These are phyloP conservation scores for Rhododendron williamsianum DNA, from an alignment of 148 eudicot species.

Conservation along the genomic window DNA sequence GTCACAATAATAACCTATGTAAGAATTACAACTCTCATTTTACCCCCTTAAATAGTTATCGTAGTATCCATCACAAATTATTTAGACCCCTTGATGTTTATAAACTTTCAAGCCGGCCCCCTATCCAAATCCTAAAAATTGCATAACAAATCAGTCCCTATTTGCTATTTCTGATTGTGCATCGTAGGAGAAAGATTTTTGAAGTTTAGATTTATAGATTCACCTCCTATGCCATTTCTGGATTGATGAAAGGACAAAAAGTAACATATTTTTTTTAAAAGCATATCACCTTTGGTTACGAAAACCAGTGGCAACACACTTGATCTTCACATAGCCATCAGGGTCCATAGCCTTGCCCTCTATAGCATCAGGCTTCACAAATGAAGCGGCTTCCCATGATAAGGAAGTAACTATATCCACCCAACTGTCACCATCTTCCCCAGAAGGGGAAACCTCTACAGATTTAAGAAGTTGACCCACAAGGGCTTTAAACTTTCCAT, in stretches of 20 bases:
- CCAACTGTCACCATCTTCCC: conserved; percentile 51
- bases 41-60: background rate
- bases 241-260: background rate
- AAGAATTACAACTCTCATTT: background rate
- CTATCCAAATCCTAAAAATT: background rate
- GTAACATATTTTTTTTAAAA: background rate
- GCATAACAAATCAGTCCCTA: background rate
- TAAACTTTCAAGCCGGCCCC: background rate
- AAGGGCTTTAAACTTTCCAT: conserved; percentile 74
- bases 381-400: conserved; percentile 84
- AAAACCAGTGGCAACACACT: conserved; percentile 79
- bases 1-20: background rate
- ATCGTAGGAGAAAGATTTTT: background rate
- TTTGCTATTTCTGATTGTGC: background rate
- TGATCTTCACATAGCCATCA: conserved; percentile 80
- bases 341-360: conserved; percentile 91
- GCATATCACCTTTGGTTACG: conserved; percentile 52
- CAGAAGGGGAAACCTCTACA: conserved; percentile 39
- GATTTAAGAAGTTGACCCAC: conserved; percentile 64
- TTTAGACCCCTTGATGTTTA: background rate
- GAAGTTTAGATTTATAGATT: background rate
- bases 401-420: conserved; percentile 70
- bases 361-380: conserved; percentile 61
- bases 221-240: background rate
- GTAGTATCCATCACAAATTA: background rate